Evolutionary conservation across 2,329 filamentous ascomycete genomes (phyloP).

Genomic region (Fusarium liriodendri): DNA sequence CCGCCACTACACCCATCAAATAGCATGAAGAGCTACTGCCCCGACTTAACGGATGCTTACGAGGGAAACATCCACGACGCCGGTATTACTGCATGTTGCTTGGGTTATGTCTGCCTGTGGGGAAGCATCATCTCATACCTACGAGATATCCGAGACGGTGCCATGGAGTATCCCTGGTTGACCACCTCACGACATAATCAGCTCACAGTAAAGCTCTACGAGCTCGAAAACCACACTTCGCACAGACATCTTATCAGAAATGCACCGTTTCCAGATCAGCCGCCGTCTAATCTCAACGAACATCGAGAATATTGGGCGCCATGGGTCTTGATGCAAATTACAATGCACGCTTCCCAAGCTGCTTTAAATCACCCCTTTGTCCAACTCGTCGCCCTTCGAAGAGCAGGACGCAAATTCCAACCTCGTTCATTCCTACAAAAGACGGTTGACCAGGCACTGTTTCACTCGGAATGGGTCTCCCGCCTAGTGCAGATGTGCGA

Average conservation of each 20-base stretch:
- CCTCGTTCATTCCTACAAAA: conserved; percentile 38
- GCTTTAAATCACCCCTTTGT: conserved; percentile 40
- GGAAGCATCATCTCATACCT: conserved; percentile 34
- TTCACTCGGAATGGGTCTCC: conserved; percentile 38
- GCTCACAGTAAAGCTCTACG: conserved; percentile 36
- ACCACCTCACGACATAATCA: conserved; percentile 28
- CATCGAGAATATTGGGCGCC: conserved; percentile 39
- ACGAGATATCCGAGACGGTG: conserved; percentile 29
- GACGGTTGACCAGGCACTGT: conserved; percentile 40
- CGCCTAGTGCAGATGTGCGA: conserved; percentile 37
- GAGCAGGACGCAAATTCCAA: conserved; percentile 24
- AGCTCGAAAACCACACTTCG: conserved; percentile 29
- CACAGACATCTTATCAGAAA: conserved; percentile 36
- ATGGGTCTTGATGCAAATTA: conserved; percentile 36
- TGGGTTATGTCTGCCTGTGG: conserved; percentile 23
- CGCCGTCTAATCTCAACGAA: neutral
- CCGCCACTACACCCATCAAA: conserved; percentile 4
- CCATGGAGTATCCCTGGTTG: conserved; percentile 37
- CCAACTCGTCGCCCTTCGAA: conserved; percentile 36
- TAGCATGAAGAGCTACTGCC: conserved; percentile 31
- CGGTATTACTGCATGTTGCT: conserved; percentile 12
- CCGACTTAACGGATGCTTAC: conserved; percentile 35
- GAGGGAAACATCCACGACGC: conserved; percentile 24
- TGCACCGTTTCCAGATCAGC: conserved; percentile 35
- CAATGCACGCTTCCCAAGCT: conserved; percentile 36